A percentile compares a stretch with the other conserved stretches of the same genome.
Conservation (phyloP, 1,284 basidiomycete species). For the Puccinia triticina region DNA sequence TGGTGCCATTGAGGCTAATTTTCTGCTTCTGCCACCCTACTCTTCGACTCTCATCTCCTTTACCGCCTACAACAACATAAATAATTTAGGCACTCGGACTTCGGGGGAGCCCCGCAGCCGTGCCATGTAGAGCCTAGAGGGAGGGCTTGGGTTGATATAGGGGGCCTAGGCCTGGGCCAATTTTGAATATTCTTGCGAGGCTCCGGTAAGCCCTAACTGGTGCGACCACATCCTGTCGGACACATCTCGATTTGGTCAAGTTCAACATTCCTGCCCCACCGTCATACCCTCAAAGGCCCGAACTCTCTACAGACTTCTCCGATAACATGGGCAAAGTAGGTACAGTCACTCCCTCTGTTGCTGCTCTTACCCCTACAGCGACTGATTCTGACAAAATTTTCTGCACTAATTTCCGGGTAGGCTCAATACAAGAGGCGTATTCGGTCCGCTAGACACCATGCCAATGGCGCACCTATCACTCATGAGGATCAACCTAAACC, state of each 20-base stretch:
- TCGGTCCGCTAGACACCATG: slow-evolving; percentile 40
- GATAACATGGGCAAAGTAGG: background rate
- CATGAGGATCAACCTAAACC: background rate
- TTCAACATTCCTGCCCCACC: background rate
- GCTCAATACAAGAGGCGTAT: slow-evolving; percentile 51
- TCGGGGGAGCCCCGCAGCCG: too few species aligned
- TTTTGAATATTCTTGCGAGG: background rate
- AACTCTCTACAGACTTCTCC: too few species aligned
- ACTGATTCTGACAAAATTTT: background rate
- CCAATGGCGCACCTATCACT: slow-evolving; percentile 1
- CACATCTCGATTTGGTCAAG: background rate
- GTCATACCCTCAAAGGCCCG: background rate
- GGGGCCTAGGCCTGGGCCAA: background rate
- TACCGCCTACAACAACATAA: too few species aligned
- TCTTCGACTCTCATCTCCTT: too few species aligned
- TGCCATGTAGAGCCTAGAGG: too few species aligned
- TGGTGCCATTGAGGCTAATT: too few species aligned
- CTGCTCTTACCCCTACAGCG: background rate
- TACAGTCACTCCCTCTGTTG: background rate
- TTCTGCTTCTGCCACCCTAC: too few species aligned
- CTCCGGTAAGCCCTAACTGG: slow-evolving; percentile 1
- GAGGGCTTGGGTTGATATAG: too few species aligned
- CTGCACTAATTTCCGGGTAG: background rate
- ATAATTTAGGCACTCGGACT: too few species aligned
- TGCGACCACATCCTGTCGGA: background rate